Evolutionary conservation across 768 basidiomycete species (phyloP).

Genomic region (Tephrocybe sp.): DNA sequence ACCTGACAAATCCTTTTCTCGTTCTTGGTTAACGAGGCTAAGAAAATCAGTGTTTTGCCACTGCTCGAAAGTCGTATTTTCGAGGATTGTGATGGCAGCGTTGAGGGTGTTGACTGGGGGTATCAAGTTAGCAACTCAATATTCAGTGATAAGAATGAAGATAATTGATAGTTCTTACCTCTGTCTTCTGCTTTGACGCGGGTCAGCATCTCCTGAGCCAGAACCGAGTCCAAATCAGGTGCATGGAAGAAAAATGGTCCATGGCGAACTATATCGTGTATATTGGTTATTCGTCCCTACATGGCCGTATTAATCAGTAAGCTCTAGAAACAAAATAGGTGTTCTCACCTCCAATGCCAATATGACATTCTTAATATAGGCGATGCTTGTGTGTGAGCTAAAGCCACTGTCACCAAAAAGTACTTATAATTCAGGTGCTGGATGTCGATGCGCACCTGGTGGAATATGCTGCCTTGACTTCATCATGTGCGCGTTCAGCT

Average conservation of each 20-base stretch:
- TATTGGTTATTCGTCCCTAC: conserved; percentile 66
- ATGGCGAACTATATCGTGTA: conserved; percentile 66
- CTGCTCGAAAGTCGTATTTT: conserved; percentile 22
- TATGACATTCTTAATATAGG: conserved; percentile 65
- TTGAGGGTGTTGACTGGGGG: conserved; percentile 30
- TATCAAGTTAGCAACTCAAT: background rate
- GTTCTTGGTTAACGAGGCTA: conserved; percentile 41
- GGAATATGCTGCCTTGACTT: conserved; percentile 58
- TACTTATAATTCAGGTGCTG: background rate
- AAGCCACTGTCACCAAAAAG: background rate
- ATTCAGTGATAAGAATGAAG: conserved; percentile 9
- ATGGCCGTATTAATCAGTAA: background rate
- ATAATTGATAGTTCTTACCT: conserved; percentile 27
- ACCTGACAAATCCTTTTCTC: conserved; percentile 26
- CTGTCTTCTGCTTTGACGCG: conserved; percentile 39
- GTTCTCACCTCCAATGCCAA: conserved; percentile 50
- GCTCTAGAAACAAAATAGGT: background rate
- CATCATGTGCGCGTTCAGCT: conserved; percentile 48
- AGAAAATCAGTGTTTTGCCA: conserved; percentile 39
- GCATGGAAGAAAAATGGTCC: conserved; percentile 79
- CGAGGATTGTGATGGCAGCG: conserved; percentile 27
- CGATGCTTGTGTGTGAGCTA: conserved; percentile 47
- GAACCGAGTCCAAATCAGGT: conserved; percentile 54
- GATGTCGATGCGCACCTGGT: conserved; percentile 40
- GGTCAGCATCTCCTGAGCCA: conserved; percentile 52